Base-by-base conservation (phyloP, 495 filamentous ascomycete genomes). In the Mytilinidion resinicola region DNA sequence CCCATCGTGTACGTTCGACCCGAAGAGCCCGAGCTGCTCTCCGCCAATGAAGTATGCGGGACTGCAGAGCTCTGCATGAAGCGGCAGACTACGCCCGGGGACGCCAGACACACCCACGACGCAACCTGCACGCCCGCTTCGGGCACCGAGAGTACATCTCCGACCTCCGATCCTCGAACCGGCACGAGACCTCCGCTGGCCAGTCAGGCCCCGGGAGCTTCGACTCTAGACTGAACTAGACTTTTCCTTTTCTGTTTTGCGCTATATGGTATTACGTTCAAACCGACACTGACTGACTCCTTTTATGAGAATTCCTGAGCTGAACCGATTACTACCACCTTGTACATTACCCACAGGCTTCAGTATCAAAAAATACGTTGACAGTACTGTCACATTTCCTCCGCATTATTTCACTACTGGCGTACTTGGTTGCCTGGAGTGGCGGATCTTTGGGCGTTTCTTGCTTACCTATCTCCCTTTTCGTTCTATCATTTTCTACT, bases 1-100 rank as follows among this genome's bases (percentile, higher is more conserved):
- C 82, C 83, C 34, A 71, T 89, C 47, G 80, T 83, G 0, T 95
- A 89, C 20, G 51, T 62, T 0, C 47, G 10, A 14, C 46, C 46
- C 14, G 46, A 49, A 3, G 46, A 49, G 7, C 39, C 12, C 3
- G 39, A 17, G 39, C 39, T 12, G 2, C 17, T 42, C 39, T 42
- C 12, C 11, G 17, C 12, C 39, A 42, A 6, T 6, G 39, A 42
- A 42, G 39, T 42, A 17, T 14, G 39, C 12, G 12, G 20, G 19
- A 49, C 46, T 12, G 20, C 21, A 3, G 21, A 14, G 14, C 15
- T 25, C 15, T 49, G 19, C 46, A 25, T 7, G 21, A 14, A 33
- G 8, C 46, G 46, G 33, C 46, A 49, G 7, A 49, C 2, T 8
- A 49, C 12, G 14, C 46, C 46, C 20, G 21, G 21, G 19, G 46